These are phyloP conservation scores for Arabidopsis lyrata DNA, from an alignment of 441 rosid species.

Conservation along the genomic window DNA sequence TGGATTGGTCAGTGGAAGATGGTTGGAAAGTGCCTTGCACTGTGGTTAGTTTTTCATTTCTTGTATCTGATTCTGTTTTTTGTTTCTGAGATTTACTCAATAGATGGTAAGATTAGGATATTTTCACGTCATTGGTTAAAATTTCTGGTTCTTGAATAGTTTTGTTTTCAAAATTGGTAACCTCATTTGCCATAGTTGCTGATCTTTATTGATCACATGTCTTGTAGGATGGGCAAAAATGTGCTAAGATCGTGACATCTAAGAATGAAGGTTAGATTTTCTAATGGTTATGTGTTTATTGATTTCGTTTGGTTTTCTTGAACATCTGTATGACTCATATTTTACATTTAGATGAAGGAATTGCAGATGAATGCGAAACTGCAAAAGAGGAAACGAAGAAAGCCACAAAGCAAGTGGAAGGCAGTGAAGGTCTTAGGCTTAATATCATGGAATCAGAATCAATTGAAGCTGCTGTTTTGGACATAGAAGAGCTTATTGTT, in stretches of 20 bases:
- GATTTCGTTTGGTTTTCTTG: background rate
- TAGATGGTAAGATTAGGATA: too few relatives aligned
- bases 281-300: background rate
- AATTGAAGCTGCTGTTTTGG: constrained; percentile 61
- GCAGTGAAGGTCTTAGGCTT: constrained; percentile 38
- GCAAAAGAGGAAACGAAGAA: background rate
- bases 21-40: constrained; percentile 69
- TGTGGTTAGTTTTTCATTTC: constrained; percentile 37
- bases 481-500: constrained; percentile 69
- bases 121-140: too few relatives aligned
- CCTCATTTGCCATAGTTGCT: background rate
- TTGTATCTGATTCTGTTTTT: background rate
- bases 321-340: background rate
- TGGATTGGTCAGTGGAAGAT: constrained; percentile 69
- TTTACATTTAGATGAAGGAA: background rate
- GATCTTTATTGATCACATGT: background rate
- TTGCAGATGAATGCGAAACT: background rate
- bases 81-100: background rate
- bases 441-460: constrained; percentile 57
- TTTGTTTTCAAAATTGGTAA: background rate
- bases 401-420: constrained; percentile 40
- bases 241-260: constrained; percentile 23
- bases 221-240: constrained; percentile 25
- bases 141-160: too few relatives aligned
- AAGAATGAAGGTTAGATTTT: constrained; percentile 27